Evolutionary conservation across 2,329 filamentous ascomycete genomes (phyloP).

Genomic region (Macrophomina pseudophaseolina): DNA sequence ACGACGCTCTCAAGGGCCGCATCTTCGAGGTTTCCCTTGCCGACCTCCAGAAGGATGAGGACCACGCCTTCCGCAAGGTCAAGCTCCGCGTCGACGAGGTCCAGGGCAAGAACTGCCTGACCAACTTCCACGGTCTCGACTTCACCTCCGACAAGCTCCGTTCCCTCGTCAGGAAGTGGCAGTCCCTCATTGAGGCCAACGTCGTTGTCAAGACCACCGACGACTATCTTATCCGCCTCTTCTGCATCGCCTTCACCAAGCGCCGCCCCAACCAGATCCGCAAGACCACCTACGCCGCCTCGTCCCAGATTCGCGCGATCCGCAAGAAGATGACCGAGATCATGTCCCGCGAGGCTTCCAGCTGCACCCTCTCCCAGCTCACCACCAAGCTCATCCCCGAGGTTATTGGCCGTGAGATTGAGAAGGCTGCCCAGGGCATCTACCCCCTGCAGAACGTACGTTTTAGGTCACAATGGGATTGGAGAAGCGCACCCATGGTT

Average conservation of each 20-base stretch:
- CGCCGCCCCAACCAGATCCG: conserved; percentile 99
- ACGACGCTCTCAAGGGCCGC: conserved; percentile 97
- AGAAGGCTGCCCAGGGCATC: conserved; percentile 99
- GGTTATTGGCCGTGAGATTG: conserved; percentile 99
- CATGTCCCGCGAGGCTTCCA: conserved; percentile 93
- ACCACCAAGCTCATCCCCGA: conserved; percentile 99
- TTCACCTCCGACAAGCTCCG: conserved; percentile 99
- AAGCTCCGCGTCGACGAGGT: conserved; percentile 98
- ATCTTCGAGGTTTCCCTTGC: conserved; percentile 99
- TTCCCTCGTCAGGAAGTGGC: conserved; percentile 99
- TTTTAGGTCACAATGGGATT: conserved; percentile 29
- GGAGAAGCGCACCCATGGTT: conserved; percentile 29
- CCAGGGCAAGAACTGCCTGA: conserved; percentile 99
- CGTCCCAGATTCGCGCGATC: conserved; percentile 96
- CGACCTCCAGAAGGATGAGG: conserved; percentile 99
- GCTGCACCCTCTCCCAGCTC: conserved; percentile 93
- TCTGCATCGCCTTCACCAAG: conserved; percentile 99
- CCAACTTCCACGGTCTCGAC: conserved; percentile 99
- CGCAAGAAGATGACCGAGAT: conserved; percentile 99
- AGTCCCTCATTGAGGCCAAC: conserved; percentile 99
- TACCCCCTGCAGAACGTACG: conserved; percentile 98
- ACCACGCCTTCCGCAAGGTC: conserved; percentile 99
- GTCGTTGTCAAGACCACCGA: conserved; percentile 99
- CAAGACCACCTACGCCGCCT: conserved; percentile 99
- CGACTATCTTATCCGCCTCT: conserved; percentile 98